Evolutionary conservation across 495 filamentous ascomycete species (phyloP).

Genomic region (Pseudoneurospora amorphoporcata): DNA sequence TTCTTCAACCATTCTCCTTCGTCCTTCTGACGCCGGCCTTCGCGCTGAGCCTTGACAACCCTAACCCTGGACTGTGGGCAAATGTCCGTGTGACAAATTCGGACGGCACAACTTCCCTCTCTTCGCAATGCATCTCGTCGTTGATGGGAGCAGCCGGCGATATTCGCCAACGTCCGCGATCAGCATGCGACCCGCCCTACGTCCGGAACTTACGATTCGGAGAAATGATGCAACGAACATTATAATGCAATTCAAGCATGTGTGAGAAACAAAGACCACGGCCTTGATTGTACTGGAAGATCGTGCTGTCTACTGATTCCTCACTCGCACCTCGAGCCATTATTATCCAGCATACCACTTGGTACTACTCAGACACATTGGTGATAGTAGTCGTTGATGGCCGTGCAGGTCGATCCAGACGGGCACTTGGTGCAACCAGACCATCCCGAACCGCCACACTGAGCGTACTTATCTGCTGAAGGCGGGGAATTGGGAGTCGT

Average conservation of each 20-base stretch:
- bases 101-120: not conserved
- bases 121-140: not conserved
- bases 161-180: not conserved
- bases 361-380: conserved; percentile 14
- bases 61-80: no score
- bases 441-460: conserved; percentile 30
- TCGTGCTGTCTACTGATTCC: not conserved
- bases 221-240: not conserved
- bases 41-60: no score
- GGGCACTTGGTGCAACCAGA: conserved; percentile 22
- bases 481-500: conserved; percentile 24
- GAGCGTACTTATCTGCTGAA: conserved; percentile 23
- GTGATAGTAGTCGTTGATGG: conserved; percentile 17
- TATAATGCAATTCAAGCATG: not conserved
- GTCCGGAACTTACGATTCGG: not conserved
- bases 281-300: not conserved
- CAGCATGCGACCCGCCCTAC: not conserved
- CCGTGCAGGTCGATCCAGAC: conserved; percentile 15
- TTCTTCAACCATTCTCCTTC: no score
- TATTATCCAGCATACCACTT: not conserved
- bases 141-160: not conserved
- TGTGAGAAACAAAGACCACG: not conserved
- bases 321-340: not conserved
- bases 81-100: not conserved
- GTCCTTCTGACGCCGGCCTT: no score